These are phyloP conservation scores for Nitzschia sp. DNA, from an alignment of 108 stramenopile genomes.

Conservation along the genomic window DNA sequence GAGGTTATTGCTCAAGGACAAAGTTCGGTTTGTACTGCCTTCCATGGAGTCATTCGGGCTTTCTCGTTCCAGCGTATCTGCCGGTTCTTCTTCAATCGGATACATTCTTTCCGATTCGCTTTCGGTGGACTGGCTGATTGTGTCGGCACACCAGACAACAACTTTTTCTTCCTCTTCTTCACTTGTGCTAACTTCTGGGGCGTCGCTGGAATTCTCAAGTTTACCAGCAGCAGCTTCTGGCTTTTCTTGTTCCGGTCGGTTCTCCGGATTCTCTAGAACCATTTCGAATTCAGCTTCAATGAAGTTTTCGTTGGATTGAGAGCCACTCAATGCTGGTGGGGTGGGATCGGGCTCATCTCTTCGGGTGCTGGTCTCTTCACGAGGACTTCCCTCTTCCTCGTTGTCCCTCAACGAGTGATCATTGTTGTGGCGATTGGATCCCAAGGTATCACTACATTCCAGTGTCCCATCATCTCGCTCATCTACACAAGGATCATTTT, in stretches of 20 bases:
- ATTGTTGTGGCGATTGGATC: no score
- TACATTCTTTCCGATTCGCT: background rate
- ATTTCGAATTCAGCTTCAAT: constrained; percentile 24
- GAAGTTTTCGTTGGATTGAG: background rate
- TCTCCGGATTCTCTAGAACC: constrained; percentile 1
- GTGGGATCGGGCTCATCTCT: background rate
- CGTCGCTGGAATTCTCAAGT: background rate
- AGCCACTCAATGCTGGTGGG: background rate
- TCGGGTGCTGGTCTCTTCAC: background rate
- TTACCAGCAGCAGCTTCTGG: background rate
- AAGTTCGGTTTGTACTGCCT: background rate
- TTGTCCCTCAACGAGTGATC: background rate
- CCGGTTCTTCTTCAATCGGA: background rate
- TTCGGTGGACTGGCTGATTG: background rate
- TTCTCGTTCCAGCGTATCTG: background rate
- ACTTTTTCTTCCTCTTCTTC: constrained; percentile 3
- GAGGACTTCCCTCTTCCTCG: background rate
- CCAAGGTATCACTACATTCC: background rate
- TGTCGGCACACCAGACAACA: background rate
- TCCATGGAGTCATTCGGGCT: background rate
- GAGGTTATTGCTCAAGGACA: background rate
- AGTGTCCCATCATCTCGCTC: background rate
- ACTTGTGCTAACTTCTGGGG: background rate
- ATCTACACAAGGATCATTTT: background rate
- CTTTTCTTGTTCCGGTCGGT: background rate